Conservation (phyloP, 352 stramenopile species). For the Globisporangium paddicum region DNA sequence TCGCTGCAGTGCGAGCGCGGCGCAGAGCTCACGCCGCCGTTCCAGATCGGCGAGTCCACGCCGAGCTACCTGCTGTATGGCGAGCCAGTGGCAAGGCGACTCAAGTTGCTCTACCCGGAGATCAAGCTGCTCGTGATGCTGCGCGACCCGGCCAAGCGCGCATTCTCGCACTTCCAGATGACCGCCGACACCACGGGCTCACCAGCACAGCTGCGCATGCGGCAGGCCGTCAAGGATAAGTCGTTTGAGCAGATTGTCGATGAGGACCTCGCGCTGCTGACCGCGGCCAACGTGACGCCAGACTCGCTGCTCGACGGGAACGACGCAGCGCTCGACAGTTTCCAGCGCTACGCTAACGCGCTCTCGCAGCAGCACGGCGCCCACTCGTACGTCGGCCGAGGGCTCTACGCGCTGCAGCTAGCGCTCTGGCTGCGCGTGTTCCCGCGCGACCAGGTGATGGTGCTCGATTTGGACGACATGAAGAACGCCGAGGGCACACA, state of each 20-base stretch:
- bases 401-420: constrained; percentile 92
- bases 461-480: constrained; percentile 89
- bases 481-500: constrained; percentile 33
- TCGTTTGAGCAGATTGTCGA: constrained; percentile 86
- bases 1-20: constrained; percentile 35
- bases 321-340: constrained; percentile 21
- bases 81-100: constrained; percentile 31
- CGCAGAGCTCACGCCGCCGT: constrained; percentile 35
- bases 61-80: constrained; percentile 80
- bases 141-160: constrained; percentile 89
- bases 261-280: constrained; percentile 78
- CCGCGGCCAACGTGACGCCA: constrained; percentile 15
- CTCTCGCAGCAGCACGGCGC: constrained; percentile 45
- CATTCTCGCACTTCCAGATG: constrained; percentile 93
- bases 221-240: constrained; percentile 69
- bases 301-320: constrained; percentile 15
- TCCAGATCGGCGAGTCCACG: constrained; percentile 86
- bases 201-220: constrained; percentile 70
- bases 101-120: constrained; percentile 39
- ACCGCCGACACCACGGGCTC: constrained; percentile 80
- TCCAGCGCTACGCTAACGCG: constrained; percentile 39
- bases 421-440: constrained; percentile 90
- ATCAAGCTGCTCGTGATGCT: constrained; percentile 90
- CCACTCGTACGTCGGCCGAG: constrained; percentile 85
- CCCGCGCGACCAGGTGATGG: constrained; percentile 71